Percentiles rank a stretch among this genome's conserved stretches.
These are phyloP conservation scores for Cryptosporidium sp. DNA, from an alignment of 169 alveolate genomes.

Conservation along the genomic window DNA sequence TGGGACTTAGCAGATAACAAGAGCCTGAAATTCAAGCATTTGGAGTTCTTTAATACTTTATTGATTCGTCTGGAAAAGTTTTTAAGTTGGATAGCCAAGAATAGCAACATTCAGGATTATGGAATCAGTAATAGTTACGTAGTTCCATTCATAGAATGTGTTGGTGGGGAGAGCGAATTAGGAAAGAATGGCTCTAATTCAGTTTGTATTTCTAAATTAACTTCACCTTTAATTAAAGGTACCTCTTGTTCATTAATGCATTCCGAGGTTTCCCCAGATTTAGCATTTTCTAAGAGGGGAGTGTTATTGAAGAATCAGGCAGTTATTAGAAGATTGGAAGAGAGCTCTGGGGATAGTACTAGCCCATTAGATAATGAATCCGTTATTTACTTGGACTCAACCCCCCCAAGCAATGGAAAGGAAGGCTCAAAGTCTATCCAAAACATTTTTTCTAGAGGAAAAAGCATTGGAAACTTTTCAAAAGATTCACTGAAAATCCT, in stretches of 20 bases:
- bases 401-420: neutral
- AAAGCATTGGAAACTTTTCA: neutral
- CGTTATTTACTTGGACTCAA: conserved; percentile 3
- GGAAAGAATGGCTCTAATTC: neutral
- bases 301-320: neutral
- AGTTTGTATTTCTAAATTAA: neutral
- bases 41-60: conserved; percentile 41
- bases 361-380: neutral
- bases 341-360: neutral
- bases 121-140: neutral
- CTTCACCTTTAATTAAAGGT: neutral
- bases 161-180: neutral
- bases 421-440: neutral
- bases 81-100: conserved; percentile 22
- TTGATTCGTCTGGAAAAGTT: conserved; percentile 49
- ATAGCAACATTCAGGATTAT: neutral
- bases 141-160: neutral
- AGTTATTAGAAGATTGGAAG: neutral
- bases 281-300: neutral
- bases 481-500: neutral
- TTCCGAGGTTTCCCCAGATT: neutral
- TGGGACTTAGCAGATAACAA: conserved; percentile 87
- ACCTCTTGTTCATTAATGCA: neutral
- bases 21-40: conserved; percentile 79
- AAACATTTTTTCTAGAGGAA: neutral